Percentiles rank a stretch among this genome's conserved stretches.
These are phyloP conservation scores for Fusarium piperis DNA, from an alignment of 2,329 filamentous ascomycete species.

Conservation along the genomic window DNA sequence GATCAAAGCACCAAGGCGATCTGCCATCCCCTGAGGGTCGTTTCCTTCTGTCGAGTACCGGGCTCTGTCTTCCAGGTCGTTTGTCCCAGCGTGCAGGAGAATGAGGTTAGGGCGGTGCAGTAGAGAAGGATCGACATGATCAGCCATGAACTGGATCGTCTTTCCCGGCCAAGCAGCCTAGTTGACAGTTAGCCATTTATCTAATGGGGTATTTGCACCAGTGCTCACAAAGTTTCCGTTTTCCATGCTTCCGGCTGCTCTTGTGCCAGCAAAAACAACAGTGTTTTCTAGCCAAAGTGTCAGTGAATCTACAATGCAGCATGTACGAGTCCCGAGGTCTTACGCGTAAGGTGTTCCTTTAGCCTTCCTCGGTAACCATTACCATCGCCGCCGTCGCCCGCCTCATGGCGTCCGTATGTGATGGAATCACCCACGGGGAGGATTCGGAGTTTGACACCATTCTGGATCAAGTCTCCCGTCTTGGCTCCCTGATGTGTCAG, in stretches of 20 bases:
- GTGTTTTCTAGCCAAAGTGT: neutral
- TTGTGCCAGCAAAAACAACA: neutral
- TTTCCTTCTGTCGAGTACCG: neutral
- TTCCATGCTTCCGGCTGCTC: neutral
- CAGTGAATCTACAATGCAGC: neutral
- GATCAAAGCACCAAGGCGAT: neutral
- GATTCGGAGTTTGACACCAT: neutral
- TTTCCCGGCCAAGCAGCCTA: neutral
- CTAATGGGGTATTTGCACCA: neutral
- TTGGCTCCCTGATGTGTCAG: neutral
- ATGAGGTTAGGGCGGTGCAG: neutral
- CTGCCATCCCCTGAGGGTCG: neutral
- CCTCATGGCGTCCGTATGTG: neutral
- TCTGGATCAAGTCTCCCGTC: neutral
- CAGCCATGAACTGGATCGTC: neutral
- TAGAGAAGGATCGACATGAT: neutral
- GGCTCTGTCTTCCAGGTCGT: neutral
- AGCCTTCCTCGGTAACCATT: neutral
- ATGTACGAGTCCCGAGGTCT: neutral
- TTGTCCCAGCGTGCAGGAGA: neutral
- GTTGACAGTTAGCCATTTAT: neutral
- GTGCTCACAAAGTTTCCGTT: neutral
- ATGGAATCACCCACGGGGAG: neutral
- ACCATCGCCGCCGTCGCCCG: neutral
- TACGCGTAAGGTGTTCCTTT: neutral